Base-by-base conservation (phyloP, 495 filamentous ascomycete species). In the Podospora sp. region DNA sequence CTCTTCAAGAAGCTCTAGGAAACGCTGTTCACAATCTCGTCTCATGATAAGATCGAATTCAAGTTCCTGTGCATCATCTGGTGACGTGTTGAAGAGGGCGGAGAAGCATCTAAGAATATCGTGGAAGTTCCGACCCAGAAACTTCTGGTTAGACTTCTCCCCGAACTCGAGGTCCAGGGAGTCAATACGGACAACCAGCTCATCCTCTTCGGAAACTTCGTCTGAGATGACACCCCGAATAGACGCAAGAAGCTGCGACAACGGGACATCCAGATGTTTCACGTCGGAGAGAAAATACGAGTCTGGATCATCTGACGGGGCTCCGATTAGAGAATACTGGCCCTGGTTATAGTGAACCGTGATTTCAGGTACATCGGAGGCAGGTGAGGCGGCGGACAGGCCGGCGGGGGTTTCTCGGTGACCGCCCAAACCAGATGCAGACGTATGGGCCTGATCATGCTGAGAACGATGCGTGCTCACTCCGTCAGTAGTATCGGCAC, bases 261-360 rank as follows among this genome's bases (percentile, higher is more conserved):
- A 77, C 18, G 80, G 80, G 21, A 84, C 73, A 57, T 88, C 83
- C 18, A 88, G 81, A 1, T 90, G 78, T 24, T 81, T 79, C 68
- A 87, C 83, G 70, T 94, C 89, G 65, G 88, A 81, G 14, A 97
- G 83, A 61, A 96, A 91, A 70, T 87, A 96, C 11, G 86, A 85
- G 57, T 91, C 87, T 0, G 88, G 82, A 62, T 87, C 86, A 67
- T 91, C 87, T 46, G 86, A 83, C 65, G 86, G 82, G 22, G 82
- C 77, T 36, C 90, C 88, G 67, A 95, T 92, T 8, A 96, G 79
- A 14, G 86, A 86, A 60, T 93, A 92, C 70, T 87, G 86, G 58
- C 78, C 85, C 8, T 86, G 84, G 66, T 87, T 84, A 75, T 93
- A 95, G 12, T 84, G 71, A 51, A 95, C 85, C 49, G 86, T 67